A percentile compares a stretch with the other conserved stretches of the same genome.
Evolutionary conservation across 768 basidiomycete species (phyloP).

Genomic region (Boletus coccyginus): DNA sequence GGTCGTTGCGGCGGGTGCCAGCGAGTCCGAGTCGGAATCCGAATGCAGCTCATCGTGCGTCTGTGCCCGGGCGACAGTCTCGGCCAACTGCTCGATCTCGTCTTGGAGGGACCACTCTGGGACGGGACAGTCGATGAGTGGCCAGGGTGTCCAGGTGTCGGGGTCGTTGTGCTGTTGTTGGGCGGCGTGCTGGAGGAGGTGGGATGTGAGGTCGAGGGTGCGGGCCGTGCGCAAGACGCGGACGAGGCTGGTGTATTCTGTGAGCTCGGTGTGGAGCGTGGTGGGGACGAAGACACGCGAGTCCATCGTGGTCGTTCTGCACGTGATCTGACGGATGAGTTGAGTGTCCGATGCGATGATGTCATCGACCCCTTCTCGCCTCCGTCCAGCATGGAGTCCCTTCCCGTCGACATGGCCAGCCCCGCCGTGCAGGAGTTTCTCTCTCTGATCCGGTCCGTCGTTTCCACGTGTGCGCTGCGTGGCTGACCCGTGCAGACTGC

Average conservation of each 20-base stretch:
- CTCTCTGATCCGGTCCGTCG: slow-evolving; percentile 52
- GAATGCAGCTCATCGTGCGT: slow-evolving; percentile 19
- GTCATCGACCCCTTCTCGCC: slow-evolving; percentile 1
- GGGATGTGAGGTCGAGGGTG: slow-evolving; percentile 55
- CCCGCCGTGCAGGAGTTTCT: slow-evolving; percentile 67
- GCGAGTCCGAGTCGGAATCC: slow-evolving; percentile 30
- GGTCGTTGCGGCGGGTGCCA: slow-evolving; percentile 28
- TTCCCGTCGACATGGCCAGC: slow-evolving; percentile 57
- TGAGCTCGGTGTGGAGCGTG: slow-evolving; percentile 59
- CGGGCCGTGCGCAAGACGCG: slow-evolving; percentile 59
- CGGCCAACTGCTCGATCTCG: slow-evolving; percentile 54
- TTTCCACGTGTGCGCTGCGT: neutral
- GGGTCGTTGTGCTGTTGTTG: slow-evolving; percentile 14
- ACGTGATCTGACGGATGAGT: no score
- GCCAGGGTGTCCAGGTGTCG: slow-evolving; percentile 77
- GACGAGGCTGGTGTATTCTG: slow-evolving; percentile 64
- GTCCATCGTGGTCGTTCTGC: neutral
- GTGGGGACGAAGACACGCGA: slow-evolving; percentile 44
- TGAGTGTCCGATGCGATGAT: slow-evolving; percentile 5
- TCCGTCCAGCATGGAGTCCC: slow-evolving; percentile 42
- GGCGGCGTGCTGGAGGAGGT: slow-evolving; percentile 37
- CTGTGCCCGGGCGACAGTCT: slow-evolving; percentile 31
- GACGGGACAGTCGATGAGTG: slow-evolving; percentile 61
- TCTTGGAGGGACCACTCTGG: slow-evolving; percentile 74
- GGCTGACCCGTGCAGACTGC: slow-evolving; percentile 46